Base-by-base conservation (phyloP, 106 monocot species). In the Phalaenopsis equestris region DNA sequence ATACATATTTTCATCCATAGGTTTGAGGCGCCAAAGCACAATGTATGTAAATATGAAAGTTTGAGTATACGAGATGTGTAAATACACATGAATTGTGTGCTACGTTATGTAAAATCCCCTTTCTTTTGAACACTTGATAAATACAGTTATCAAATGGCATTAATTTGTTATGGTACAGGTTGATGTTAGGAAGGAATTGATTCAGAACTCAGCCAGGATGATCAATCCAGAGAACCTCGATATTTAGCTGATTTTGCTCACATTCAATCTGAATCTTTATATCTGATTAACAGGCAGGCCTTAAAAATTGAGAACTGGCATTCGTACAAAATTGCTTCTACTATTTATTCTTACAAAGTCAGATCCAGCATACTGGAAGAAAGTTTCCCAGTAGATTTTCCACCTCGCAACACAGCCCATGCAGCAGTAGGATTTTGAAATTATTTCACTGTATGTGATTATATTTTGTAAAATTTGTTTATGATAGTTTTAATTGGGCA, bases 141-240 rank as follows among this genome's bases (percentile, higher is more conserved):
- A 19, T 58, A 58, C 18, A 18, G 3, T 19, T 58, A 58, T 58
- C 48, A 48, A 48, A 8, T 48, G 9, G 8, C 6, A 6, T 48
- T 48, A 52, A 52, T 52, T 52, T 52, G 52, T 14, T 15, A 52
- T 12, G 3, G 11, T 85, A 23, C 84, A 99, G 98, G 98, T 95
- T 75, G 94, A 99, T 75, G 79, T 64, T 10, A 84, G 95, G 70
- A 99, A 95, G 84, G 89, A 93, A 75, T 75, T 99, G 65, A 99
- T 99, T 73, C 85, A 84, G 75, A 88, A 90, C 55, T 83, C 89
- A 55, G 86, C 93, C 8, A 93, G 84, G 70, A 83, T 83, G 80
- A 84, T 99, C 83, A 95, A 95, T 36, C 52, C 91, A 47, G 95
- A 93, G 36, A 83, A 87, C 76, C 91, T 99, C 15, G 98, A 99